A percentile compares a stretch with the other conserved stretches of the same genome.
These are phyloP conservation scores for Phytophthora sp. DNA, from an alignment of 352 stramenopile species.

Conservation along the genomic window DNA sequence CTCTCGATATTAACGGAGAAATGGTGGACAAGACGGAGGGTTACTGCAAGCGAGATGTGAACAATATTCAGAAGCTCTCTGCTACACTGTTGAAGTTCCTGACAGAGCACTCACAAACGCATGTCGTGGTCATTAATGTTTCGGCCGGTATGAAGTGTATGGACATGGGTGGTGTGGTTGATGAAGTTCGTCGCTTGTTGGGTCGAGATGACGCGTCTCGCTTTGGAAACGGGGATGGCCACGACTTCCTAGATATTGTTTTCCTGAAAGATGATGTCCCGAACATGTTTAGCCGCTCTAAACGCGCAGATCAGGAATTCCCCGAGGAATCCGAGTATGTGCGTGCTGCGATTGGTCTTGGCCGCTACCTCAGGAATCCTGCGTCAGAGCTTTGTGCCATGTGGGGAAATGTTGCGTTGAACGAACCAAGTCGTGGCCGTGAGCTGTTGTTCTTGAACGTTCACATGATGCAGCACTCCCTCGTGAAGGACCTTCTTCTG, in stretches of 20 bases:
- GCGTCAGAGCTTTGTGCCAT: constrained; percentile 85
- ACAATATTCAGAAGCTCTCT: constrained; percentile 76
- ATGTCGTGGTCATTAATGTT: constrained; percentile 90
- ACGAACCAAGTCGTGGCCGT: constrained; percentile 78
- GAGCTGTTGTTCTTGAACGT: constrained; percentile 89
- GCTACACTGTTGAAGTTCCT: constrained; percentile 84
- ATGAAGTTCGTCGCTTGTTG: constrained; percentile 80
- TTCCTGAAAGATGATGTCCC: constrained; percentile 90
- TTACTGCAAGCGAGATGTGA: constrained; percentile 80
- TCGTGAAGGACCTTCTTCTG: constrained; percentile 86
- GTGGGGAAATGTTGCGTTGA: constrained; percentile 83
- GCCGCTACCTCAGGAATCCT: constrained; percentile 85
- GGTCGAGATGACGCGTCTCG: constrained; percentile 70
- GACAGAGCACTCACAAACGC: constrained; percentile 77
- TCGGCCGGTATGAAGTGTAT: constrained; percentile 91
- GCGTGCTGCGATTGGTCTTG: constrained; percentile 79
- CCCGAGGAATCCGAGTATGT: constrained; percentile 84
- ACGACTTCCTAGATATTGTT: constrained; percentile 88
- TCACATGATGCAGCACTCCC: constrained; percentile 84
- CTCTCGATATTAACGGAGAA: constrained; percentile 87
- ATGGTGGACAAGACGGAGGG: constrained; percentile 88
- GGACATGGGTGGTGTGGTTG: constrained; percentile 89
- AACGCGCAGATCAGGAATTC: constrained; percentile 84
- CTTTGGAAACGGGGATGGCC: constrained; percentile 77
- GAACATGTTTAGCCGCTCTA: constrained; percentile 89